Conservation (phyloP, 495 filamentous ascomycete genomes). For the Xylaria curta region DNA sequence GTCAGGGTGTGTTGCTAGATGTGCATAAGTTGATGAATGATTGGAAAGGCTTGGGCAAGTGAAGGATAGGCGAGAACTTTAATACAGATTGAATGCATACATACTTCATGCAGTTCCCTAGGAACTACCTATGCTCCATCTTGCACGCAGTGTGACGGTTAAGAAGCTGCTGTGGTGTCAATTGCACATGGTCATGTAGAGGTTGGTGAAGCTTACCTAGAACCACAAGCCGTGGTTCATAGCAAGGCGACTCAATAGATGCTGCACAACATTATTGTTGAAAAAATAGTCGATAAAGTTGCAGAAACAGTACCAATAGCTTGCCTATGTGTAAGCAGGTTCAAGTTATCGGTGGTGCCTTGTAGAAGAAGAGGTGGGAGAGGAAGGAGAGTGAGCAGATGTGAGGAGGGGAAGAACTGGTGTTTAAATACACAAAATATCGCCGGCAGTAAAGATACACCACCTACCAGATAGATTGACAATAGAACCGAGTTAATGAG, state of each 20-base stretch:
- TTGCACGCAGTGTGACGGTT: neutral
- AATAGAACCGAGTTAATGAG: neutral
- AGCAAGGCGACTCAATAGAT: neutral
- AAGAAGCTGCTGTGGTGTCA: neutral
- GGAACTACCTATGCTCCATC: neutral
- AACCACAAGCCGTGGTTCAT: neutral
- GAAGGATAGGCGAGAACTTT: neutral
- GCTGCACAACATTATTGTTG: neutral
- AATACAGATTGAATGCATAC: neutral
- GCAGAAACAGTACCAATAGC: neutral
- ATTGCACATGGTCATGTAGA: neutral
- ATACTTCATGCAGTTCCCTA: neutral
- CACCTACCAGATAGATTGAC: neutral
- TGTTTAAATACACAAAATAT: neutral
- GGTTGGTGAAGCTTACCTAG: neutral
- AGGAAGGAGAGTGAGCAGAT: neutral
- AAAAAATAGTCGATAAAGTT: neutral
- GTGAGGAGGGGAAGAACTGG: neutral
- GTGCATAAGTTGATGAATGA: neutral
- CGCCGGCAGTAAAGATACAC: constrained; percentile 3
- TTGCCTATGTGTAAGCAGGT: neutral
- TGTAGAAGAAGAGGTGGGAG: neutral
- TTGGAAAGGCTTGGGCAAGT: neutral
- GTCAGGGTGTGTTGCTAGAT: neutral
- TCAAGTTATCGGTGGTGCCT: neutral